phyloP scores from a whole-genome alignment of 306 rosid genomes.

The Alnus rubra region DNA sequence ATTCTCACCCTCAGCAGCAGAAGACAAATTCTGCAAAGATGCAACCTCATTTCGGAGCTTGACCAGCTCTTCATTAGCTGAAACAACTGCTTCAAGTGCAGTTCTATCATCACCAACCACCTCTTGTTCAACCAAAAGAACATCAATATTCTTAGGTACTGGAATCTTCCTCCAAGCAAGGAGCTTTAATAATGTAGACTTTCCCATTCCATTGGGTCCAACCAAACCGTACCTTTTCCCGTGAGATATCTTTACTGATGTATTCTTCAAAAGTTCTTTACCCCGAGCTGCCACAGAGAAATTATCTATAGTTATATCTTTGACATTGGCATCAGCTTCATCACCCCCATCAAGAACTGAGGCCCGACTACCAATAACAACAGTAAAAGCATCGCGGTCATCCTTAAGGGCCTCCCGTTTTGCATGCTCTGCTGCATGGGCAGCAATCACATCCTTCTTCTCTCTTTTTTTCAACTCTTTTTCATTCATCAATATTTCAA shows the following conservation, averaged over 20 bases:
- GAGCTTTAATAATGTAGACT: slow-evolving; percentile 77
- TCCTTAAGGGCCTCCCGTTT: slow-evolving; percentile 62
- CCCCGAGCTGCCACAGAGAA: slow-evolving; percentile 59
- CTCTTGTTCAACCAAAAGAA: slow-evolving; percentile 80
- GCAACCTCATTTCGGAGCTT: slow-evolving; percentile 63
- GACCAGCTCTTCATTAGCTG: slow-evolving; percentile 70
- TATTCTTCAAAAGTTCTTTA: slow-evolving; percentile 55
- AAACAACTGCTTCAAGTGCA: slow-evolving; percentile 70
- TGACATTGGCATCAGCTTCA: slow-evolving; percentile 62
- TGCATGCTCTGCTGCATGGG: slow-evolving; percentile 50
- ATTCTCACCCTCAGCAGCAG: slow-evolving; percentile 37
- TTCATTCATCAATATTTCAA: slow-evolving; percentile 43
- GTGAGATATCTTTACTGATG: slow-evolving; percentile 59
- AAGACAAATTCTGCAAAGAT: slow-evolving; percentile 46
- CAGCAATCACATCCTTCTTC: slow-evolving; percentile 61
- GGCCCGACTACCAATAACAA: slow-evolving; percentile 61
- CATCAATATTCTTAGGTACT: slow-evolving; percentile 76
- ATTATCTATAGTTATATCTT: slow-evolving; percentile 53
- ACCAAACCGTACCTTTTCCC: slow-evolving; percentile 71
- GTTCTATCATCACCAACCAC: slow-evolving; percentile 73
- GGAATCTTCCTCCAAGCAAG: slow-evolving; percentile 93
- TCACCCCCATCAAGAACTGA: slow-evolving; percentile 63
- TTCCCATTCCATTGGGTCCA: slow-evolving; percentile 75
- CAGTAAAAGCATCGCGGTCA: slow-evolving; percentile 79
- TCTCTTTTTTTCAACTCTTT: slow-evolving; percentile 58